Evolutionary conservation across 2,329 filamentous ascomycete species (phyloP).

Genomic region (Colletotrichum sp.): DNA sequence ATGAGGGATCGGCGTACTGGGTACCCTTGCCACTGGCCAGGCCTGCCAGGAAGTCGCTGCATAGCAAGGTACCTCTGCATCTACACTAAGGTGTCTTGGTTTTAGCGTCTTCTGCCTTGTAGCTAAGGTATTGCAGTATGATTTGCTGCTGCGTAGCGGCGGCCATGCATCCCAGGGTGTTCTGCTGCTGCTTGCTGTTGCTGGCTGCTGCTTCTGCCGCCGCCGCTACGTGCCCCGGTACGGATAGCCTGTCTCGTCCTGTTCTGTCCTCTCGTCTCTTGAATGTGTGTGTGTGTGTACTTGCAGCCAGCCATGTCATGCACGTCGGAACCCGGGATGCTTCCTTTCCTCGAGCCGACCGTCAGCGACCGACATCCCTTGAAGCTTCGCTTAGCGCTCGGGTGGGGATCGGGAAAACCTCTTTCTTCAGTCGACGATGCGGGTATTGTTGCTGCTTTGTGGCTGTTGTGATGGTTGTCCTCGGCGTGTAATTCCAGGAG

Average conservation of each 20-base stretch:
- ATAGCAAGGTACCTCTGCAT: background rate
- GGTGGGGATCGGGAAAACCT: background rate
- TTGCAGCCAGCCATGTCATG: background rate
- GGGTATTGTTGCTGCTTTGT: background rate
- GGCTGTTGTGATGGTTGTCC: background rate
- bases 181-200: background rate
- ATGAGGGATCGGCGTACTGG: constrained; percentile 10
- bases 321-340: background rate
- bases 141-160: background rate
- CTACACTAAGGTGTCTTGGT: background rate
- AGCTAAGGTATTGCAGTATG: background rate
- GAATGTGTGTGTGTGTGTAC: background rate
- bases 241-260: background rate
- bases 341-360: constrained; percentile 2
- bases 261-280: background rate
- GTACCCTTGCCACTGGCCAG: constrained; percentile 4
- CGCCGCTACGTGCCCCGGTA: background rate
- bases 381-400: background rate
- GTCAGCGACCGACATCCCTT: background rate
- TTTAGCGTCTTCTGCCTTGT: background rate
- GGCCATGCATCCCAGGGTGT: background rate
- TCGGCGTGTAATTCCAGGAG: background rate
- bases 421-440: background rate
- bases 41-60: background rate
- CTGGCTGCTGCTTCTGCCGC: background rate